Conservation (phyloP, 306 rosid genomes). For the Astragalus membranaceus region DNA sequence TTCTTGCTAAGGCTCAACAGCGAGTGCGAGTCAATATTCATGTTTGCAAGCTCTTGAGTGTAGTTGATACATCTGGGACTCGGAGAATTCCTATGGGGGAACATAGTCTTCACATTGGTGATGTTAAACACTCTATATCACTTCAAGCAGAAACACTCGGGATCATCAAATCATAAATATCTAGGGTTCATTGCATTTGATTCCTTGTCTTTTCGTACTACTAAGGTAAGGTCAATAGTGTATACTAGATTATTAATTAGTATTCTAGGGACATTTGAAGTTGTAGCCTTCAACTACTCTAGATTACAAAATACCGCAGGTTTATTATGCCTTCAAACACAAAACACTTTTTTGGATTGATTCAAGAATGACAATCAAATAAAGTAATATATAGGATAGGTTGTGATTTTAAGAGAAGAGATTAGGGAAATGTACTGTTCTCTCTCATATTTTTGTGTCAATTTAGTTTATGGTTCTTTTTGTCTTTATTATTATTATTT, state of each 20-base stretch:
- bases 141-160: slow-evolving; percentile 46
- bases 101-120: slow-evolving; percentile 52
- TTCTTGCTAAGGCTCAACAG: slow-evolving; percentile 36
- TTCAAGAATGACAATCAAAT: slow-evolving; percentile 1
- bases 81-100: slow-evolving; percentile 69
- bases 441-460: not conserved
- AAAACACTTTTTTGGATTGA: not conserved
- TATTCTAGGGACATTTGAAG: not conserved
- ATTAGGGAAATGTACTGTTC: not conserved
- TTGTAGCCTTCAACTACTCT: not conserved
- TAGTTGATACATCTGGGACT: slow-evolving; percentile 61
- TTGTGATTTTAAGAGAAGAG: slow-evolving; percentile 14
- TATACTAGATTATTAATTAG: not conserved
- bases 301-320: not conserved
- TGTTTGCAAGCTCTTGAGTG: slow-evolving; percentile 71
- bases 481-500: not conserved
- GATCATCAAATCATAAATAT: slow-evolving; percentile 40
- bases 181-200: not conserved
- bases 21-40: slow-evolving; percentile 50
- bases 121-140: slow-evolving; percentile 37
- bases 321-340: not conserved
- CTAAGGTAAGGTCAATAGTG: not conserved
- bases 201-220: not conserved
- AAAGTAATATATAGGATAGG: not conserved
- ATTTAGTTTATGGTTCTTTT: not conserved